Base-by-base conservation (phyloP, 192 early-diverging fungal genomes). In the Obelidium mucronatum region DNA sequence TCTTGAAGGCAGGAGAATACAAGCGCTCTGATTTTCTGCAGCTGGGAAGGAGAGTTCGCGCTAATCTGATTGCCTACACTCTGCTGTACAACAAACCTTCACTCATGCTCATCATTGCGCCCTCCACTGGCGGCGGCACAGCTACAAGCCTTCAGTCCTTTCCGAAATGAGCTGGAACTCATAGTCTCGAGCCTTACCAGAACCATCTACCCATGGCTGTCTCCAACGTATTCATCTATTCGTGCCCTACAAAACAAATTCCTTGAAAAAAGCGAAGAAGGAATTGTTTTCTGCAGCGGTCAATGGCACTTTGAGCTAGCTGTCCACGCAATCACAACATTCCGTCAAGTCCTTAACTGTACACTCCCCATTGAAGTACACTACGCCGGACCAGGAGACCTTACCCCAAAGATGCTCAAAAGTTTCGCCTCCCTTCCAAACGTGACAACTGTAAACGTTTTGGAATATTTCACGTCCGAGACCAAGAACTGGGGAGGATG, bases 311-410 rank as follows among this genome's bases (percentile, higher is more conserved):
- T 77, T 40, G 76, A 77, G 42, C 54, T 77, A 8, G 76, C 76
- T 1, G 26, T 62, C 11, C 64, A 69, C 42, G 58, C 67, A 31
- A 69, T 77, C n/a, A n/a, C 44, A 3, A 68, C 76, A 1, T 37
- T 78, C 4, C 67, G 77, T 11, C 34, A 63, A 2, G 77, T 78
- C 2, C 74, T 91, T 15, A 74, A 86, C 24, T 82, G 80, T 0
- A 55, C 55, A 2, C 67, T 92, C 17, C 91, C 89, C 0, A 89
- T 92, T 74, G 83, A 91, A 44, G 59, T 92, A 2, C 84, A 83
- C 40, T 83, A 88, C 40, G 80, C 83, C 55, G 83, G 83, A 22
- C 78, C 84, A 0, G 30, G 58, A 37, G 78, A 79, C 40, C 40
- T 75, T 13, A 48, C 53, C 1, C 11, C 65, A 3, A 58, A 67